Evolutionary conservation across 2,329 filamentous ascomycete species (phyloP).

Genomic region (Emericellopsis atlantica): DNA sequence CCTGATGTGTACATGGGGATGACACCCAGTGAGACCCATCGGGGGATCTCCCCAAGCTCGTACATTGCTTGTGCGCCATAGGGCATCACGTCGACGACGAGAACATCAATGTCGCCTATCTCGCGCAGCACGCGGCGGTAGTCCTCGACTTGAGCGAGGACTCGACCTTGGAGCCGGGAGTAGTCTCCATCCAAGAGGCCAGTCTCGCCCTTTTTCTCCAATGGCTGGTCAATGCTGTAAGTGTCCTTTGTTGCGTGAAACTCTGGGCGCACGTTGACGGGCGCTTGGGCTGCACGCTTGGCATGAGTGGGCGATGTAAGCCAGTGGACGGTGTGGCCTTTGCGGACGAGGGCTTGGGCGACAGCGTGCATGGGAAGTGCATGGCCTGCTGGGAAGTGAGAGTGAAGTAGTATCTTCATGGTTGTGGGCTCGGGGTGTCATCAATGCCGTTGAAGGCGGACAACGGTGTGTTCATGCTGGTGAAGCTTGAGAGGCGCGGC

Average conservation of each 20-base stretch:
- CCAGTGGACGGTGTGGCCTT: conserved; percentile 25
- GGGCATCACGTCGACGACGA: conserved; percentile 25
- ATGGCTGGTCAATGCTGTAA: conserved; percentile 15
- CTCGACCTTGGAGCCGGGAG: conserved; percentile 11
- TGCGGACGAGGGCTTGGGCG: conserved; percentile 20
- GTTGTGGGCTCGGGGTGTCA: conserved; percentile 77
- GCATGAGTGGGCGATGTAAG: conserved; percentile 13
- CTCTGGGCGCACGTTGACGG: conserved; percentile 16
- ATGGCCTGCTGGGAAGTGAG: conserved; percentile 25
- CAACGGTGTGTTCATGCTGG: no score
- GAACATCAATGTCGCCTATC: conserved; percentile 14
- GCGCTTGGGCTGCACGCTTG: conserved; percentile 18
- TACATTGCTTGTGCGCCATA: conserved; percentile 20
- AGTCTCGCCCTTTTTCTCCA: conserved; percentile 12
- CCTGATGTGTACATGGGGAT: conserved; percentile 22
- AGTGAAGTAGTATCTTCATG: conserved; percentile 31
- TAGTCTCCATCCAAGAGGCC: conserved; percentile 17
- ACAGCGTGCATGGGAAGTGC: conserved; percentile 25
- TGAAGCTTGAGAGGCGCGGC: no score
- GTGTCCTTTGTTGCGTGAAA: conserved; percentile 18
- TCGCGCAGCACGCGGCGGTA: conserved; percentile 15
- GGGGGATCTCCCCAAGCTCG: conserved; percentile 19
- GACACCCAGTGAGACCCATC: conserved; percentile 23
- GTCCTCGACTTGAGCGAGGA: conserved; percentile 21
- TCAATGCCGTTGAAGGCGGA: conserved; percentile 24